Evolutionary conservation across 2,329 filamentous ascomycete species (phyloP), one percentile per base, ranked within the genome.

Genomic region (Camptophora hylomeconis): DNA sequence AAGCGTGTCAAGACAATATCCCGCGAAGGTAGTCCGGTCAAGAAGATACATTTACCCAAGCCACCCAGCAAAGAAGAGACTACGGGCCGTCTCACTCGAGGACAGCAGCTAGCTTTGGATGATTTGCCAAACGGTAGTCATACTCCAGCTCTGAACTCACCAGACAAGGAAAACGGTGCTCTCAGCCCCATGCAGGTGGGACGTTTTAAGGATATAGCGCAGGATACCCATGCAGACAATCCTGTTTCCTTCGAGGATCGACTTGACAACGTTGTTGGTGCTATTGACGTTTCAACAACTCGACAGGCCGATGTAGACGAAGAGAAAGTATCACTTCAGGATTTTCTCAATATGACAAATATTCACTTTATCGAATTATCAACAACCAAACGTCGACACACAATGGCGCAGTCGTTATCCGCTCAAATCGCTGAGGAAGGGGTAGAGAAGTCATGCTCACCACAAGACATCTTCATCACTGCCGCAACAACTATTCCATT

Each of bases 361-460:
- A 93, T 98, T 46, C 81, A 86, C 30, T 98, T 98, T 58, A 94
- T 98, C 80, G 89, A 98, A 50, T 65, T 98, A 27, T 93, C 79
- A n/a, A 93, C 87, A 0, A 94, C 86, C 1, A 95, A 95, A 52
- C 69, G 87, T 41, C 71, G 89, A 31, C 80, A 92, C 45, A 95
- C 87, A 0, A 74, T 78, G 33, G 40, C 33, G 23, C 39, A 34
- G 32, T 11, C 30, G 4, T 19, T 11, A 9, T 24, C 32, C 8
- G 32, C 33, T 8, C 31, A 35, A 20, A 22, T 30, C 26, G 26
- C 23, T 22, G 27, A 32, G 12, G 20, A 24, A 3, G 8, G 17
- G 17, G 80, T 94, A 14, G 27, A 18, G 16, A 32, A 25, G n/a
- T 28, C 24, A 8, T n/a, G n/a, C n/a, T 28, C 24, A n/a, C 35